Conservation (phyloP, 2,329 filamentous ascomycete genomes). For the Aspergillus quadricinctus region DNA sequence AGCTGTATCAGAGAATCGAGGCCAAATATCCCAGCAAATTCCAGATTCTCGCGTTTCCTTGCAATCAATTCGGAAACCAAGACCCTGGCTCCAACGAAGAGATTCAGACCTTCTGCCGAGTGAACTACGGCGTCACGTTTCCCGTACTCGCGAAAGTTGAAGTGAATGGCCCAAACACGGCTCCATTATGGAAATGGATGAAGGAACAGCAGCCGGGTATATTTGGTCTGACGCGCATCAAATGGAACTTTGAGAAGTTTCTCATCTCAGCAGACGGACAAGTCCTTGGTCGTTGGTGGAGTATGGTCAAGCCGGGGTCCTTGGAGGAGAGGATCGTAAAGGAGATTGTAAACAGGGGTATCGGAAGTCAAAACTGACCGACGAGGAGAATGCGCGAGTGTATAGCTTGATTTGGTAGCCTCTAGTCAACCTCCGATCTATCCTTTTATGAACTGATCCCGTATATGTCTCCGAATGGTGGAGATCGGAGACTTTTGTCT, state of each 20-base stretch:
- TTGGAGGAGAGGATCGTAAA: conserved; percentile 72
- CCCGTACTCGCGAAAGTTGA: conserved; percentile 88
- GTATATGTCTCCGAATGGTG: too few relatives aligned
- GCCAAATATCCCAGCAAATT: too few relatives aligned
- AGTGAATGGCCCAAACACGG: conserved; percentile 81
- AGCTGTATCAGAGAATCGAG: too few relatives aligned
- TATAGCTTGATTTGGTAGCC: too few relatives aligned
- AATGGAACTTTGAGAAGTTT: conserved; percentile 99
- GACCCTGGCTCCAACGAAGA: conserved; percentile 80
- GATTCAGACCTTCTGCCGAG: conserved; percentile 78
- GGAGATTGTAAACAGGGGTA: conserved; percentile 54
- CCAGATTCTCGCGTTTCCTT: conserved; percentile 43
- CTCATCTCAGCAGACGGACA: conserved; percentile 78
- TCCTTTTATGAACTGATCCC: too few relatives aligned
- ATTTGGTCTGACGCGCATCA: conserved; percentile 82
- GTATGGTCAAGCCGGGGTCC: conserved; percentile 77
- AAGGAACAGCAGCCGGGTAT: conserved; percentile 71
- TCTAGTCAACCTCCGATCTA: too few relatives aligned
- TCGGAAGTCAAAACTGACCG: too few relatives aligned
- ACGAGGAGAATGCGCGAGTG: too few relatives aligned
- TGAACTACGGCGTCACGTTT: conserved; percentile 93
- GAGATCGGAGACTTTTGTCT: too few relatives aligned
- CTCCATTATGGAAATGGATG: conserved; percentile 74
- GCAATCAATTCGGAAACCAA: conserved; percentile 93
- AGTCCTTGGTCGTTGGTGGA: conserved; percentile 83